Evolutionary conservation across 1,284 basidiomycete genomes (phyloP).

Genomic region (Sanguinoderma infundibulare): DNA sequence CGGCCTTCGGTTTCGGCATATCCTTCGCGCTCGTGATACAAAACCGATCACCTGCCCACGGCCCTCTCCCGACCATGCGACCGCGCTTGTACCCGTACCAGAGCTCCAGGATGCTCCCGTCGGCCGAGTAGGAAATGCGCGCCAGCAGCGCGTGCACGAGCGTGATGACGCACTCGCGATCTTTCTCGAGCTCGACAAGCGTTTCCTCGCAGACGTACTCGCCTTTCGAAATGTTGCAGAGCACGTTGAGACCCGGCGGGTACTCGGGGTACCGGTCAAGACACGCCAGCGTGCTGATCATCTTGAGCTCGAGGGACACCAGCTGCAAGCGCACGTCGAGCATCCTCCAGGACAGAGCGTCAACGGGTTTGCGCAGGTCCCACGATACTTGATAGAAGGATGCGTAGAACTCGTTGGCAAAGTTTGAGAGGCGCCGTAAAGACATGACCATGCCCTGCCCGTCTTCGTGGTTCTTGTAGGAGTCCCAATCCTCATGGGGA

Average conservation of each 20-base stretch:
- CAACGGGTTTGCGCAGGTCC: not conserved
- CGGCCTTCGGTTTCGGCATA: not conserved
- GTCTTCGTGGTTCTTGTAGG: not conserved
- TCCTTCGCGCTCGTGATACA: not conserved
- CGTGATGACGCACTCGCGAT: not conserved
- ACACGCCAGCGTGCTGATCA: not conserved
- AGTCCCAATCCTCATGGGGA: not conserved
- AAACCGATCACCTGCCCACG: conserved; percentile 5
- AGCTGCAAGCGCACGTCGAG: not conserved
- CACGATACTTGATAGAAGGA: not conserved
- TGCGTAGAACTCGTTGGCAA: not conserved
- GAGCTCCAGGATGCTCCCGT: not conserved
- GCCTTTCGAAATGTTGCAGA: conserved; percentile 8
- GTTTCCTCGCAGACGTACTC: conserved; percentile 5
- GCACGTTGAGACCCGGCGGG: not conserved
- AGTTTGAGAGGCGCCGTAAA: not conserved
- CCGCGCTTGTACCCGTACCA: not conserved
- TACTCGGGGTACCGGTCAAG: not conserved
- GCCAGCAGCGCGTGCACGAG: not conserved
- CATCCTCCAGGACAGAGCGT: not conserved
- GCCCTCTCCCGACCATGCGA: not conserved
- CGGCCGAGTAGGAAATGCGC: conserved; percentile 23
- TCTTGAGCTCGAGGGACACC: not conserved
- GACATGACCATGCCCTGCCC: not conserved
- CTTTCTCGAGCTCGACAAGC: not conserved